Base-by-base conservation (phyloP, 2,329 filamentous ascomycete species). In the Alternaria dauci region DNA sequence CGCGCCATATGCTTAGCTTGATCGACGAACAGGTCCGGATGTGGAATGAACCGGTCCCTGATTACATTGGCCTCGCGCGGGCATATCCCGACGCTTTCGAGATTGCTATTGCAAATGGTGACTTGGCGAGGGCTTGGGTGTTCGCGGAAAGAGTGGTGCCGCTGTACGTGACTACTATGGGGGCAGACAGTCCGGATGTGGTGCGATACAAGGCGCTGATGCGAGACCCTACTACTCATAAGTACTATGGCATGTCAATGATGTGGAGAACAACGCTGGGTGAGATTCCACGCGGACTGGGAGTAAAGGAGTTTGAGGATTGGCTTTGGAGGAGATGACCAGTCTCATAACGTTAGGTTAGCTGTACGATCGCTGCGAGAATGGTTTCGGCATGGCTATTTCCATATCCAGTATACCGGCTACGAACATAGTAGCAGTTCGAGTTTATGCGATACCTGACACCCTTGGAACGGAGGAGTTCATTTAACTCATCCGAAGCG, bases 401-500 rank as follows among this genome's bases (percentile, higher is more conserved):
- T 28, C 26, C 26, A 28, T n/a, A n/a, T n/a, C n/a, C n/a, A n/a
- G n/a, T n/a, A n/a, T n/a, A n/a, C n/a, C n/a, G n/a, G n/a, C n/a
- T n/a, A n/a, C n/a, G n/a, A n/a, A n/a, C n/a, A n/a, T n/a, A n/a
- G n/a, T n/a, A n/a, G n/a, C n/a, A n/a, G 8, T 28, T 28, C 26
- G 4, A 28, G 28, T 8, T 1, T 30, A 4, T 8, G 3, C 28
- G 11, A 11, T 4, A 11, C 5, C 9, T 30, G 28, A 30, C 0
- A 12, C 11, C 0, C 0, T 0, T 4, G 28, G 5, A 5, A 11
- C 11, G 0, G 11, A 30, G 9, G 4, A 11, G 5, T 11, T 30
- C 28, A 8, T 4, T 11, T 11, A 2, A 0, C 4, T 30, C 4
- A 4, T 8, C 11, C 0, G 28, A 30, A 11, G 28, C 28, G 28